These are phyloP conservation scores for Peronospora farinosa DNA, from an alignment of 352 stramenopile genomes.

Conservation along the genomic window DNA sequence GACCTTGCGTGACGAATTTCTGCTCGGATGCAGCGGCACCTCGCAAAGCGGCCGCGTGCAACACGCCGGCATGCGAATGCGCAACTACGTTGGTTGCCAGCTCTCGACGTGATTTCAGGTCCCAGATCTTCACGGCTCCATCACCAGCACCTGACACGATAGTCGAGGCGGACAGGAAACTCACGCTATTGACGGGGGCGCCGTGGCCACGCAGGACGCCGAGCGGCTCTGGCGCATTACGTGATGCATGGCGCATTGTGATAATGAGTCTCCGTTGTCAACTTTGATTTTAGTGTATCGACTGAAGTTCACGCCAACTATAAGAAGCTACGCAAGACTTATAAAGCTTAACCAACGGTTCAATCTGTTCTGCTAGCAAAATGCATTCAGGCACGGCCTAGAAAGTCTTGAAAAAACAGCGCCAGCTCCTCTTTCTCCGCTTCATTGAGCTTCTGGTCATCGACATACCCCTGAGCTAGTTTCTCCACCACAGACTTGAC, in stretches of 20 bases:
- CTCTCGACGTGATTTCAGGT: conserved; percentile 55
- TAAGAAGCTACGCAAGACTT: too few species aligned
- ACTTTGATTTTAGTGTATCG: not conserved
- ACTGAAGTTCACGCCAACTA: too few species aligned
- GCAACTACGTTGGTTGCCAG: conserved; percentile 23
- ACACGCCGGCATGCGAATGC: conserved; percentile 74
- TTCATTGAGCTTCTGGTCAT: conserved; percentile 35
- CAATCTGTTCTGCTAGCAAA: conserved; percentile 2
- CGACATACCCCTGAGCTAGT: conserved; percentile 24
- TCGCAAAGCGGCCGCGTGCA: conserved; percentile 33
- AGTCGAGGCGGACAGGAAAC: conserved; percentile 35
- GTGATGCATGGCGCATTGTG: conserved; percentile 1
- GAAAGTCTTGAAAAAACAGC: conserved; percentile 38
- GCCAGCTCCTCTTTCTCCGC: conserved; percentile 52
- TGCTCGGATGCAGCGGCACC: conserved; percentile 7
- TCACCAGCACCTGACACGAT: conserved; percentile 55
- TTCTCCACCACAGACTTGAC: conserved; percentile 36
- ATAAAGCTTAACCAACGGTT: not conserved
- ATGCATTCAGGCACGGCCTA: conserved; percentile 20
- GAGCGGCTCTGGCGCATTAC: conserved; percentile 39
- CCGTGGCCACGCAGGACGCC: conserved; percentile 63
- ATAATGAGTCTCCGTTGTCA: conserved; percentile 28
- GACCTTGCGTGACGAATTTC: conserved; percentile 59
- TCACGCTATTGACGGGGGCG: conserved; percentile 50
- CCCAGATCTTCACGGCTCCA: conserved; percentile 68